Base-by-base conservation (phyloP, 257 asterid genomes). In the Paraleonurus japonicus region DNA sequence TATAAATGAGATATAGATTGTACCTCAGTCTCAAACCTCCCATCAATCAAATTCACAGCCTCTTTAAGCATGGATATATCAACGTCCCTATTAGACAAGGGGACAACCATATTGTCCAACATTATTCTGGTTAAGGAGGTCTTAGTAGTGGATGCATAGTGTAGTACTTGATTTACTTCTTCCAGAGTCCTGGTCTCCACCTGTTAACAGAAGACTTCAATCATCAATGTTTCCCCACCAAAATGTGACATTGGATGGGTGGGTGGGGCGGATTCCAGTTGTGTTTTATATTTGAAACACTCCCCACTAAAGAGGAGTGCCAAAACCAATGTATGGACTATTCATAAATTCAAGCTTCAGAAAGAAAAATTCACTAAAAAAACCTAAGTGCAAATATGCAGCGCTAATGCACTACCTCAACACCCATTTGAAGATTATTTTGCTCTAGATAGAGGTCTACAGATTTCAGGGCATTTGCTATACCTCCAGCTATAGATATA, bases 91-190 rank as follows among this genome's bases (percentile, higher is more conserved):
- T 92, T 61, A 43, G 90, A 75, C 77, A 89, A 81, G 12, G 99
- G 99, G 70, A 89, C 88, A 32, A 92, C 97, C 99, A 95, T 92
- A 81, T 95, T 95, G 75, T 95, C 99, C 70, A 95, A 83, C 99
- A 92, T 92, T 81, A 95, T 88, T 80, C 98, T 88, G 37, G 87
- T 84, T 76, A 92, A 75, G 47, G 86, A 83, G 26, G 96, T 85
- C 78, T 85, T 85, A 39, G 82, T 76, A 61, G 84, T 77, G 70
- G 98, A 83, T 76, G 98, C 95, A 76, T 92, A 95, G 35, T 83
- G 72, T 59, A 95, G 78, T 24, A 87, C 95, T 85, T 92, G 86
- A 27, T 75, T 86, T 78, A 95, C 92, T 88, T 95, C 99, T 72
- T 87, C 92, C 19, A 92, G 85, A 16, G 96, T 95, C 85, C 98